Conservation (phyloP, 768 basidiomycete species). For the Trichaptum fuscoviolaceum region DNA sequence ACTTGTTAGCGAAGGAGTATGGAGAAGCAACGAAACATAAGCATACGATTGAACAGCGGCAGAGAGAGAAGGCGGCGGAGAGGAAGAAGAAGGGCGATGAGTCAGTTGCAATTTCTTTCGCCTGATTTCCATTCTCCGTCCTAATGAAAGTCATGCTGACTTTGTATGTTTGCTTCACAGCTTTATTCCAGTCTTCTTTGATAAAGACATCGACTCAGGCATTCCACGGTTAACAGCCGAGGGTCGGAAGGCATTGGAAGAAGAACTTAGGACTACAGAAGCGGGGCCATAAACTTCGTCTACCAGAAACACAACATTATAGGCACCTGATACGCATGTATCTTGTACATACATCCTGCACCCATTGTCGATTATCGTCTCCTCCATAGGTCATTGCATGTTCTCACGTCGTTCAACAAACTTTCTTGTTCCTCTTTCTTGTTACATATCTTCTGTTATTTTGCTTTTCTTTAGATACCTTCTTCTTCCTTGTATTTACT, state of each 20-base stretch:
- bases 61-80: slow-evolving; percentile 85
- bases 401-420: too few relatives aligned
- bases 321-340: neutral
- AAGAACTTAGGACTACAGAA: slow-evolving; percentile 44
- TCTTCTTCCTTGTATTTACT: neutral
- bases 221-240: slow-evolving; percentile 61
- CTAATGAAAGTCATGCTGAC: neutral
- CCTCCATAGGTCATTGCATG: neutral
- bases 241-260: slow-evolving; percentile 68
- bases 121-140: neutral
- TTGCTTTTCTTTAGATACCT: neutral
- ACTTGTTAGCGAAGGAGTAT: slow-evolving; percentile 78
- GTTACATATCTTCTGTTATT: neutral
- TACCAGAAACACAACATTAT: neutral
- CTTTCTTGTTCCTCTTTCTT: neutral
- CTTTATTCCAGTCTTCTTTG: slow-evolving; percentile 75
- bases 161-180: slow-evolving; percentile 29
- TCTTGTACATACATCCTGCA: neutral
- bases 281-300: neutral
- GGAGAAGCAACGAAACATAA: slow-evolving; percentile 90
- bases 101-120: slow-evolving; percentile 43
- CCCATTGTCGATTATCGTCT: neutral
- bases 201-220: slow-evolving; percentile 60
- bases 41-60: slow-evolving; percentile 86
- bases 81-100: slow-evolving; percentile 73